Evolutionary conservation across 805 yeast genomes (phyloP), one percentile per base, ranked within the genome.

Genomic region (Brettanomyces bruxellensis): DNA sequence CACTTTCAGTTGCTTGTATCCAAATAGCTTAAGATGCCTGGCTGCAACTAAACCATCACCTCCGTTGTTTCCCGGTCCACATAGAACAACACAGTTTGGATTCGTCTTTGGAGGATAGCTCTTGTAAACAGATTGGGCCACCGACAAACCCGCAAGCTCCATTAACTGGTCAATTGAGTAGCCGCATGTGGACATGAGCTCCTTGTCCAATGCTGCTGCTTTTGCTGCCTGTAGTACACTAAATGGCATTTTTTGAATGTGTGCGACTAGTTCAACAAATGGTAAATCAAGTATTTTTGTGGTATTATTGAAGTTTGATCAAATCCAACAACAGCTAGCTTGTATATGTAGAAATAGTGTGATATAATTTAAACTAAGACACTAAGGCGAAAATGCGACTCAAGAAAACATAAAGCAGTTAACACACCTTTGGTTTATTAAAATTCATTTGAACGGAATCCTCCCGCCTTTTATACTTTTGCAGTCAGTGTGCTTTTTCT

Each of bases 31-130:
- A 51, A 93, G 68, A 61, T 93, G 99, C 39, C 99, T 73, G 1
- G 97, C 95, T 28, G 96, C 95, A 1, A 93, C 99, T 12, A 93
- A 68, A 0, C 98, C 99, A 65, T 93, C 99, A 2, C 98, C 99
- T 1, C 96, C 91, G 59, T 93, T 93, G 59, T 93, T 93, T 1
- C 99, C 99, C 0, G 98, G 98, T 0, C 99, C 99, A 9, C 83
- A 88, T 4, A 93, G 69, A 1, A 93, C 75, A 38, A 90, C 66
- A 1, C 89, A 81, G 9, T 63, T 67, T 36, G 68, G 63, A 25
- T 58, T 40, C 11, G 60, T 47, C 3, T 46, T 24, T 1, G 80
- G 80, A 2, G 95, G 95, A 53, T 75, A 86, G 34, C 80, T 72
- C 43, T 71, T 75, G 57, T 77, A 79, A 3, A 90, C 75, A 1